These are phyloP conservation scores for Boletus reticuloceps DNA, from an alignment of 768 basidiomycete species.

Conservation along the genomic window DNA sequence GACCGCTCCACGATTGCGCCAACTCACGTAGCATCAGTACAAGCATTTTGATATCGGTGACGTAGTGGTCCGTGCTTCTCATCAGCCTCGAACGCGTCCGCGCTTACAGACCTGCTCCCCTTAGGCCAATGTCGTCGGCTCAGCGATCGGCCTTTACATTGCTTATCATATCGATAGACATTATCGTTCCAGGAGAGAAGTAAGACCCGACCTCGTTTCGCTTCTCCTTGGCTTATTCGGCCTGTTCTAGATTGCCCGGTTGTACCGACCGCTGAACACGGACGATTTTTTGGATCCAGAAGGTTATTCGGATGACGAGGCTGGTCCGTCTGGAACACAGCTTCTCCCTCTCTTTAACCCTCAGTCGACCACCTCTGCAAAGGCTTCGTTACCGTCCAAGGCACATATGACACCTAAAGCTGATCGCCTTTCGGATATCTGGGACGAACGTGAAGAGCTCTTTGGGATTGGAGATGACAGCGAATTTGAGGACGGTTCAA, in stretches of 20 bases:
- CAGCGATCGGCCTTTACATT: conserved; percentile 61
- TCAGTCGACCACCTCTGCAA: conserved; percentile 12
- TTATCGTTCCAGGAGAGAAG: conserved; percentile 79
- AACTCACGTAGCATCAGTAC: conserved; percentile 39
- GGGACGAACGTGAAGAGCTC: conserved; percentile 77
- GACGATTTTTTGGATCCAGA: conserved; percentile 52
- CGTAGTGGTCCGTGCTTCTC: conserved; percentile 50
- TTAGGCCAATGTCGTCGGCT: conserved; percentile 79
- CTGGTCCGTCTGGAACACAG: conserved; percentile 45
- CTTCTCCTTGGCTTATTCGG: background rate
- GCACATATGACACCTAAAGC: conserved; percentile 28
- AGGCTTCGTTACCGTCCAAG: conserved; percentile 26
- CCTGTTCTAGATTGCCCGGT: conserved; percentile 58
- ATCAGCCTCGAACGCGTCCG: conserved; percentile 8
- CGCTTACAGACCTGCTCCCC: conserved; percentile 6
- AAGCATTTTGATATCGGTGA: conserved; percentile 74
- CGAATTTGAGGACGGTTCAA: conserved; percentile 46
- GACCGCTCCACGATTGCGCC: background rate
- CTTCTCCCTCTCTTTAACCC: conserved; percentile 52
- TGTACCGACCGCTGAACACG: conserved; percentile 70
- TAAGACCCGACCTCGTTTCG: conserved; percentile 24
- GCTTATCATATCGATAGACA: conserved; percentile 71
- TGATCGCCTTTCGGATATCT: conserved; percentile 56
- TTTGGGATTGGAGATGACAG: conserved; percentile 68
- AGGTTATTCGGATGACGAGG: conserved; percentile 43